Evolutionary conservation across 148 eudicot genomes (phyloP).

Genomic region (Rhododendron ferrugineum): DNA sequence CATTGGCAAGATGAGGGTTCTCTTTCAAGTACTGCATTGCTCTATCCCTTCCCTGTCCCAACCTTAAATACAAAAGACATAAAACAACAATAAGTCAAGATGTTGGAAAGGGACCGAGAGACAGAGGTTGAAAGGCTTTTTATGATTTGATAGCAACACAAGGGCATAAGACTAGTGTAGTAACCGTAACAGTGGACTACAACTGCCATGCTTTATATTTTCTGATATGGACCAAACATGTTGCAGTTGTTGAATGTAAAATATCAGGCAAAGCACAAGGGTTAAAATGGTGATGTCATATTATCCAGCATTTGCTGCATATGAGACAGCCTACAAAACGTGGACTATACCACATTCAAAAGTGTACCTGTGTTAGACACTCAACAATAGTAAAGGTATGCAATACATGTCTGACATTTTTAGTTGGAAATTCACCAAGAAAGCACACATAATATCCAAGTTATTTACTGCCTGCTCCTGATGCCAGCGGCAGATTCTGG

Average conservation of each 20-base stretch:
- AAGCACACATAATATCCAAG: no score
- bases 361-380: background rate
- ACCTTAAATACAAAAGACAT: slow-evolving; percentile 32
- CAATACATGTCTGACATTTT: background rate
- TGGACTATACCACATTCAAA: background rate
- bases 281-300: background rate
- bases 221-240: background rate
- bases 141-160: background rate
- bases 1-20: slow-evolving; percentile 61
- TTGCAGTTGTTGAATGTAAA: background rate
- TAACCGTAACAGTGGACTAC: background rate
- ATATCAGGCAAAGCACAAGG: background rate
- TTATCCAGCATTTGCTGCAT: background rate
- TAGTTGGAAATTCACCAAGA: background rate
- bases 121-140: background rate
- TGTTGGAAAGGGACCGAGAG: background rate
- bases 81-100: background rate
- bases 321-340: background rate
- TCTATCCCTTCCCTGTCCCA: slow-evolving; percentile 96
- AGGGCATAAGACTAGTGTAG: background rate
- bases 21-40: slow-evolving; percentile 82
- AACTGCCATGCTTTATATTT: background rate
- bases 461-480: no score
- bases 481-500: no score
- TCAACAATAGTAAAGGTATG: background rate